These are phyloP conservation scores for Erigeron canadensis DNA, from an alignment of 129 eudicot species.

Conservation along the genomic window DNA sequence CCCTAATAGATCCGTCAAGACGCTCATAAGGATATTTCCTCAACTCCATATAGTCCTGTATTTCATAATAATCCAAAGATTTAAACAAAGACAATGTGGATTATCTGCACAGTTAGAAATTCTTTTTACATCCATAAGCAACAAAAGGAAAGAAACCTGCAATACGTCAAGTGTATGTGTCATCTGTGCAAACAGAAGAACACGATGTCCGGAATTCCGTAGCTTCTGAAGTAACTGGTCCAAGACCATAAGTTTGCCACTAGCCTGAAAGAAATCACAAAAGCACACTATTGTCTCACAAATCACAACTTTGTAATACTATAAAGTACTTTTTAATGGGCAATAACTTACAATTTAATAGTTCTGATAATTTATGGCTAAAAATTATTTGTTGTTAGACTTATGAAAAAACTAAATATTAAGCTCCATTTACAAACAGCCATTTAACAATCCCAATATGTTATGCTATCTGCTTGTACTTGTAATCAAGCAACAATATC, in stretches of 20 bases:
- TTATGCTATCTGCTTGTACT: background rate
- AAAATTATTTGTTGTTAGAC: background rate
- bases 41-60: constrained; percentile 82
- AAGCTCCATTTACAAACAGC: background rate
- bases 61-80: background rate
- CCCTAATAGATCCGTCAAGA: constrained; percentile 95
- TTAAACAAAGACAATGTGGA: background rate
- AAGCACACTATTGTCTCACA: background rate
- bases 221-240: constrained; percentile 84
- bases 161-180: constrained; percentile 91
- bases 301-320: background rate
- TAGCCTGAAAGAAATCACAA: constrained; percentile 56
- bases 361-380: no score
- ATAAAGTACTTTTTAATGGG: background rate
- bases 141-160: constrained; percentile 51
- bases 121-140: background rate
- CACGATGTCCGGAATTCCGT: constrained; percentile 75
- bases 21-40: constrained; percentile 88
- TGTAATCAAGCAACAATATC: constrained; percentile 14
- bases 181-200: constrained; percentile 97
- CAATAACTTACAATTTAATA: background rate
- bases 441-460: background rate
- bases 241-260: constrained; percentile 86
- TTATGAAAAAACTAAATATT: background rate
- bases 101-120: constrained; percentile 9